phyloP scores from a whole-genome alignment of 768 basidiomycete genomes.

The Ramaria sp. region DNA sequence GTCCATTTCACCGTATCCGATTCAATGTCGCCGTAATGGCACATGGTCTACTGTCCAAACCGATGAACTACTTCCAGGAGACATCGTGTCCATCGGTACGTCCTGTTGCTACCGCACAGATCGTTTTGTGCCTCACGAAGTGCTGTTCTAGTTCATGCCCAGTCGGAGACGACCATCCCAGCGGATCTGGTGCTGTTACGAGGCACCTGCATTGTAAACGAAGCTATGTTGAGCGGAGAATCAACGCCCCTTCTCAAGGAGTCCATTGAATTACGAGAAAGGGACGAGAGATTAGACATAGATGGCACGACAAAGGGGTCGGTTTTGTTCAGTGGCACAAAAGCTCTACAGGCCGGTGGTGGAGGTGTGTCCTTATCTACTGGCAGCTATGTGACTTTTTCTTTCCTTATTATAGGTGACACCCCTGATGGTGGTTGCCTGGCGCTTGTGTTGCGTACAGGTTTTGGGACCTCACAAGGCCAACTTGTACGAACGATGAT shows the following conservation, averaged over 20 bases:
- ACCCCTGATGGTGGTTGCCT: conserved; percentile 91
- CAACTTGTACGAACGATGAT: conserved; percentile 98
- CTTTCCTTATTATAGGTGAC: conserved; percentile 25
- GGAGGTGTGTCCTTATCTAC: conserved; percentile 30
- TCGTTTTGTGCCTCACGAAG: conserved; percentile 2
- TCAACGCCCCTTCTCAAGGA: conserved; percentile 96
- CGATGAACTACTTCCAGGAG: conserved; percentile 84
- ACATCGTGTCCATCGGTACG: conserved; percentile 74
- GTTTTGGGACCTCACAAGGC: conserved; percentile 96
- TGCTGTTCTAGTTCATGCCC: conserved; percentile 39
- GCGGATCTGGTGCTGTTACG: conserved; percentile 89
- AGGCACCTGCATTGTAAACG: conserved; percentile 94
- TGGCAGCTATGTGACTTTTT: neutral
- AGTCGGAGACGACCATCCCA: conserved; percentile 76
- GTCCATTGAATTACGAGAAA: conserved; percentile 77
- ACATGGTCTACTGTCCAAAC: conserved; percentile 77
- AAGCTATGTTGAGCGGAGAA: conserved; percentile 98
- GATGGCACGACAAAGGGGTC: conserved; percentile 81
- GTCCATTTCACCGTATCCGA: conserved; percentile 85
- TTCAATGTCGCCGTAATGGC: conserved; percentile 68
- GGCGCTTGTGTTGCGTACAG: conserved; percentile 86
- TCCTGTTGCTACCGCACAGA: conserved; percentile 15
- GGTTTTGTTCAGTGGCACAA: conserved; percentile 94
- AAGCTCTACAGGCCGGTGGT: conserved; percentile 76
- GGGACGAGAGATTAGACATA: conserved; percentile 66